Evolutionary conservation across 2,329 filamentous ascomycete genomes (phyloP), one percentile per base, ranked within the genome.

Genomic region (Diaporthe citri): DNA sequence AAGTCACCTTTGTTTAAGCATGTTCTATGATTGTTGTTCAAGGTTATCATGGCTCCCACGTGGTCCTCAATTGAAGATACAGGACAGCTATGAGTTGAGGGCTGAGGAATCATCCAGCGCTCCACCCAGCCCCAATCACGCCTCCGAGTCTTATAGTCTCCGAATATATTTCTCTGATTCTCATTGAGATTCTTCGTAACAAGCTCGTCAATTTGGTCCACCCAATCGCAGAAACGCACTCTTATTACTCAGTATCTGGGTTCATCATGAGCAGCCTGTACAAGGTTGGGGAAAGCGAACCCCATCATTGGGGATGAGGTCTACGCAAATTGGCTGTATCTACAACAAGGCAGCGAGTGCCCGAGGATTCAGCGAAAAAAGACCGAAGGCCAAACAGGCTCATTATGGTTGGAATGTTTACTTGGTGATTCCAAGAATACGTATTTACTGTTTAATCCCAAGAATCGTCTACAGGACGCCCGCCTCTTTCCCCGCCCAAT

Each of bases 1-100:
- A 82, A 80, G 78, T 85, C 82, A 62, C 85, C 85, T 0, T 81
- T 85, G 51, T 86, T 83, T 74, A 84, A 82, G 76, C 86, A 86
- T 75, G 46, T 67, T 20, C 46, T 67, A 2, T 67, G 12, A 2
- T 20, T 28, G 5, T 39, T 3, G 0, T 2, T 10, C 25, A 4
- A 22, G 6, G 13, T 1, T 10, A 28, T 20, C 22, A 22, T 28
- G 7, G 7, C 12, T 52, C 9, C 10, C 13, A 20, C n/a, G 12
- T 15, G 8, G 5, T 13, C 1, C 25, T 67, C 31, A 25, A 39
- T 28, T 34, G 5, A 1, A 22, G 20, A 3, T 20, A 20, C 13
- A 10, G 1, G 15, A 25, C 1, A n/a, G 34, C 31, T 39, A 8
- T 9, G 31, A 52, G 17, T n/a, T 6, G 31, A 52, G 31, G 20